Evolutionary conservation across 2,329 filamentous ascomycete genomes (phyloP).

Genomic region (Aspergillus clavatus): DNA sequence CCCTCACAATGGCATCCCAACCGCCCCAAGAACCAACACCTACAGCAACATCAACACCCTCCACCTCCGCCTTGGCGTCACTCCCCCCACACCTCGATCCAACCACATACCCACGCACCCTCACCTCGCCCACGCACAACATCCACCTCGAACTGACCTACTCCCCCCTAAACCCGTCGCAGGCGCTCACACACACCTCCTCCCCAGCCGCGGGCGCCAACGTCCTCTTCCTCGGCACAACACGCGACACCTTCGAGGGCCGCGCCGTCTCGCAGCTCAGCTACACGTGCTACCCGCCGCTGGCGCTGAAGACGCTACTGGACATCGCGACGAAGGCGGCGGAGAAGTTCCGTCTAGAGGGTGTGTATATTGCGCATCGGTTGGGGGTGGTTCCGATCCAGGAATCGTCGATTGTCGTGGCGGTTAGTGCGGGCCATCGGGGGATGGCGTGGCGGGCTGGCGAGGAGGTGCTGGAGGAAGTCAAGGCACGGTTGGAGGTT

Average conservation of each 20-base stretch:
- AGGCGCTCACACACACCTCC: constrained; percentile 32
- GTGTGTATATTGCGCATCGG: constrained; percentile 76
- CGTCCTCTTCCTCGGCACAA: constrained; percentile 45
- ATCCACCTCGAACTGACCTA: constrained; percentile 43
- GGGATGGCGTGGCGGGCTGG: constrained; percentile 81
- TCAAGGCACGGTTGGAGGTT: constrained; percentile 84
- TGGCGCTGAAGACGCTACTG: constrained; percentile 39
- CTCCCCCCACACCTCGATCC: constrained; percentile 34
- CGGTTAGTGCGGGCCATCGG: constrained; percentile 77
- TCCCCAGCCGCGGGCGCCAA: constrained; percentile 44
- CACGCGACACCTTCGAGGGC: constrained; percentile 40
- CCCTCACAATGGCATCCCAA: not conserved
- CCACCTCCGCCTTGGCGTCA: not conserved
- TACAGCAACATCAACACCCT: too few species aligned
- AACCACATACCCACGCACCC: constrained; percentile 37
- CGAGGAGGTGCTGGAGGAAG: constrained; percentile 81
- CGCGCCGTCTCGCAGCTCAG: constrained; percentile 41
- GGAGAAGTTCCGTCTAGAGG: constrained; percentile 58
- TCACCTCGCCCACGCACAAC: constrained; percentile 26
- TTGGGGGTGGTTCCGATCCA: constrained; percentile 80
- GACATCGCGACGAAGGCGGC: constrained; percentile 45
- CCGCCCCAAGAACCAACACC: not conserved
- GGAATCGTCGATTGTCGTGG: constrained; percentile 91
- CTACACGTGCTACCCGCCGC: constrained; percentile 41
- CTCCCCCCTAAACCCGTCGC: constrained; percentile 33